These are phyloP conservation scores for Macadamia integrifolia DNA, from an alignment of 164 flowering plant genomes.

Conservation along the genomic window DNA sequence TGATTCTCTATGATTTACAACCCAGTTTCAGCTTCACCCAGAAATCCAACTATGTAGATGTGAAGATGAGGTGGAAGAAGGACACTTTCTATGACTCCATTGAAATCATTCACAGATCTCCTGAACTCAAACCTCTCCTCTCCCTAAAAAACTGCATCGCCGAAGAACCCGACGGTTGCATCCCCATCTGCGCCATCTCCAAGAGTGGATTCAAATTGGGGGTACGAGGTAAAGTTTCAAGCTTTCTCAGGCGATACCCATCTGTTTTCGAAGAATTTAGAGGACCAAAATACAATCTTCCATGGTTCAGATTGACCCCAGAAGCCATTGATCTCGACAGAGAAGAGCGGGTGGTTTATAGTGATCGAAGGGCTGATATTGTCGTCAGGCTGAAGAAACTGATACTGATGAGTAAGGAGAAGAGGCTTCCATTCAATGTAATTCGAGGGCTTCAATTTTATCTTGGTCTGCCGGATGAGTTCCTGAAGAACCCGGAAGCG, in stretches of 20 bases:
- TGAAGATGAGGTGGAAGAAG: slow-evolving; percentile 87
- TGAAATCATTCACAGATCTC: slow-evolving; percentile 47
- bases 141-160: slow-evolving; percentile 53
- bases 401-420: slow-evolving; percentile 60
- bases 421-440: slow-evolving; percentile 58
- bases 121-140: slow-evolving; percentile 51
- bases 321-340: slow-evolving; percentile 53
- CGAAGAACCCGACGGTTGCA: slow-evolving; percentile 39
- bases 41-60: slow-evolving; percentile 54
- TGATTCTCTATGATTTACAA: background rate
- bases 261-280: slow-evolving; percentile 72
- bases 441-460: slow-evolving; percentile 77
- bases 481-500: slow-evolving; percentile 27
- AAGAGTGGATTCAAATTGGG: slow-evolving; percentile 50
- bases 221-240: slow-evolving; percentile 52
- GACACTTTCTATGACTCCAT: slow-evolving; percentile 60
- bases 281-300: slow-evolving; percentile 59
- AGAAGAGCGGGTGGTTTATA: slow-evolving; percentile 47
- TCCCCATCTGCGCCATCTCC: slow-evolving; percentile 68
- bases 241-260: slow-evolving; percentile 66
- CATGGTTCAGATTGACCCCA: slow-evolving; percentile 79
- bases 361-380: slow-evolving; percentile 35
- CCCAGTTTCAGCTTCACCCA: slow-evolving; percentile 25
- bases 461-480: slow-evolving; percentile 73
- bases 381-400: slow-evolving; percentile 52